These are phyloP conservation scores for Flaveria linearis DNA, from an alignment of 129 eudicot genomes.

Conservation along the genomic window DNA sequence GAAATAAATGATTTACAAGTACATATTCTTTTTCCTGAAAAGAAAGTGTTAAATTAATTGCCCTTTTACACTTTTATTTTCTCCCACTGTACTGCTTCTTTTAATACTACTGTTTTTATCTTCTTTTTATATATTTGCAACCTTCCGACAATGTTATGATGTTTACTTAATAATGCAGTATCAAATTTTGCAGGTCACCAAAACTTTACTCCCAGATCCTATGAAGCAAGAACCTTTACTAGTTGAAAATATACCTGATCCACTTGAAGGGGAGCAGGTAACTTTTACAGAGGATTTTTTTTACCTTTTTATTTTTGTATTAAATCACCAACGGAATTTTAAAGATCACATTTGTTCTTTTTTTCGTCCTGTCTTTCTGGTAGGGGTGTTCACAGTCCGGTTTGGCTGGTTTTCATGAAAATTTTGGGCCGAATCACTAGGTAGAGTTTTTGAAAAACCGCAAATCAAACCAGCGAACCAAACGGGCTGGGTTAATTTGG, in stretches of 20 bases:
- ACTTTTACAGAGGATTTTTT: background rate
- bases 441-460: too few relatives aligned
- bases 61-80: background rate
- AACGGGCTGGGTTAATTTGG: too few relatives aligned
- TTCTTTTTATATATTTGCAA: background rate
- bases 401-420: background rate
- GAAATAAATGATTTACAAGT: constrained; percentile 54
- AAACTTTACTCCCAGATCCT: constrained; percentile 66
- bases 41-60: background rate
- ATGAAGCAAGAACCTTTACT: constrained; percentile 85
- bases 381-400: background rate
- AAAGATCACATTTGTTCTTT: background rate
- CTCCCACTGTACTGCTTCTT: background rate
- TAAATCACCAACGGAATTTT: background rate
- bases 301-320: background rate
- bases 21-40: constrained; percentile 5
- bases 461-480: too few relatives aligned
- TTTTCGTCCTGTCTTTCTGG: background rate
- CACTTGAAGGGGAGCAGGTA: constrained; percentile 98
- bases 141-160: constrained; percentile 7
- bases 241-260: constrained; percentile 83
- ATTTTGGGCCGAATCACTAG: too few relatives aligned
- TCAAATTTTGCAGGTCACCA: constrained; percentile 53
- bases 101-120: background rate
- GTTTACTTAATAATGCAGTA: constrained; percentile 13